These are phyloP conservation scores for Ceratocystis cubensis DNA, from an alignment of 2,329 filamentous ascomycete species.

Conservation along the genomic window DNA sequence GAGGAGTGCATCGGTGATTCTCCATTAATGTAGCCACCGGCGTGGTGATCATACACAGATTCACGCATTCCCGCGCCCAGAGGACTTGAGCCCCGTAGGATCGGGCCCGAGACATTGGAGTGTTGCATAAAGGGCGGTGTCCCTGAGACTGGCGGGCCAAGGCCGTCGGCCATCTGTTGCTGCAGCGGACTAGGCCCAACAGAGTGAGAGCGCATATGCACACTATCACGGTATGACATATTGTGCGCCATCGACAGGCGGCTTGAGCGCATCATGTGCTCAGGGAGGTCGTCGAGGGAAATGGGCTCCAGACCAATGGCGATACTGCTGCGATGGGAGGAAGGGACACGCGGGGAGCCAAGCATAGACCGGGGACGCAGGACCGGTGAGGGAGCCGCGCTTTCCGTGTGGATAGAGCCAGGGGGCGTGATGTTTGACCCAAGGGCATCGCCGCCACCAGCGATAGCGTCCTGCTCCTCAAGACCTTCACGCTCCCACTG, in stretches of 20 bases:
- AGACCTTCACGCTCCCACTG: slow-evolving; percentile 34
- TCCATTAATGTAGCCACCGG: slow-evolving; percentile 12
- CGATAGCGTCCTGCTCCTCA: slow-evolving; percentile 21
- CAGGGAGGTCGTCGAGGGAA: slow-evolving; percentile 18
- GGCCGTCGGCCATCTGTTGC: slow-evolving; percentile 17
- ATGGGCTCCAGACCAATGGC: slow-evolving; percentile 35
- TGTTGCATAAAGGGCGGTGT: slow-evolving; percentile 11
- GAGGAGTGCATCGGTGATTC: slow-evolving; percentile 22
- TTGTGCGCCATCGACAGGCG: slow-evolving; percentile 14
- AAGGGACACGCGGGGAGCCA: slow-evolving; percentile 15
- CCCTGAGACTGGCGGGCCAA: slow-evolving; percentile 20
- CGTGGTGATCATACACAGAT: slow-evolving; percentile 25
- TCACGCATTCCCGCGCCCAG: slow-evolving; percentile 25
- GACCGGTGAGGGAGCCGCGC: slow-evolving; percentile 13
- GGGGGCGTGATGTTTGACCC: slow-evolving; percentile 21
- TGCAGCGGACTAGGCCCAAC: slow-evolving; percentile 17
- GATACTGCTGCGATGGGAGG: slow-evolving; percentile 31
- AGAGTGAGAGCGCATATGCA: slow-evolving; percentile 17
- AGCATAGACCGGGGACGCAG: slow-evolving; percentile 15
- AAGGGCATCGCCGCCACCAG: not conserved
- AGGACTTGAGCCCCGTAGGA: slow-evolving; percentile 24
- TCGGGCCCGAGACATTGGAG: slow-evolving; percentile 14
- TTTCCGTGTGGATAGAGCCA: slow-evolving; percentile 12
- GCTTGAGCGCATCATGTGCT: slow-evolving; percentile 16
- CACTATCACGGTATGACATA: slow-evolving; percentile 9